phyloP scores from a whole-genome alignment of 1,284 basidiomycete genomes.

The Blastosporella zonata region DNA sequence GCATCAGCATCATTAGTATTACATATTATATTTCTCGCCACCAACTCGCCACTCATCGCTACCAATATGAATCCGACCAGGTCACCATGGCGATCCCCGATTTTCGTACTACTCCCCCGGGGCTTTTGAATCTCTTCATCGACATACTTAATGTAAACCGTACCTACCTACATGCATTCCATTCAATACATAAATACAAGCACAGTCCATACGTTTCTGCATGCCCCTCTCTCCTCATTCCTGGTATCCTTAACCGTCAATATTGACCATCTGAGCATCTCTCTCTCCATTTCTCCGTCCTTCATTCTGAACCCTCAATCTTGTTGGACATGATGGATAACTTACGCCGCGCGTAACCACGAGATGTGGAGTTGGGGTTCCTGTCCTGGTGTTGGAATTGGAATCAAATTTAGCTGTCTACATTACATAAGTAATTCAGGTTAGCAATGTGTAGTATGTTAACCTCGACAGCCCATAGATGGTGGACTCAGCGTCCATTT shows the following conservation, averaged over 20 bases:
- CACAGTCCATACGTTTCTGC: slow-evolving; percentile 13
- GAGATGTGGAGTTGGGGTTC: too few species aligned
- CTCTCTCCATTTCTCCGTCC: not conserved
- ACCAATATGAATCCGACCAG: not conserved
- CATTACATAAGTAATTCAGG: too few species aligned
- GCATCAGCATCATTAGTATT: slow-evolving; percentile 10
- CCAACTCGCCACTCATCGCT: not conserved
- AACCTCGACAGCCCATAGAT: too few species aligned
- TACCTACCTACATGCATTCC: slow-evolving; percentile 2
- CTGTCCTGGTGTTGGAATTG: too few species aligned
- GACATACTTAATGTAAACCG: slow-evolving; percentile 10
- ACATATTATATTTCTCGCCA: slow-evolving; percentile 8
- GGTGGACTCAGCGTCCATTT: too few species aligned
- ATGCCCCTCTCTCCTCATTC: slow-evolving; percentile 7
- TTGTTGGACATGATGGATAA: too few species aligned
- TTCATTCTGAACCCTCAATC: too few species aligned
- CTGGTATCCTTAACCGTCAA: slow-evolving; percentile 16
- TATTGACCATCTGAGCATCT: slow-evolving; percentile 1
- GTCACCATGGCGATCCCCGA: not conserved
- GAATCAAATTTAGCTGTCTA: too few species aligned
- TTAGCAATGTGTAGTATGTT: too few species aligned
- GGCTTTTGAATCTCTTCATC: not conserved
- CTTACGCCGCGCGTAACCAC: too few species aligned
- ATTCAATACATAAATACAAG: not conserved
- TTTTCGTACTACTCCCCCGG: not conserved